Percentiles rank a stretch among this genome's conserved stretches.
phyloP scores from a whole-genome alignment of 23 red algal genomes.

The Gracilaria vermiculophylla region DNA sequence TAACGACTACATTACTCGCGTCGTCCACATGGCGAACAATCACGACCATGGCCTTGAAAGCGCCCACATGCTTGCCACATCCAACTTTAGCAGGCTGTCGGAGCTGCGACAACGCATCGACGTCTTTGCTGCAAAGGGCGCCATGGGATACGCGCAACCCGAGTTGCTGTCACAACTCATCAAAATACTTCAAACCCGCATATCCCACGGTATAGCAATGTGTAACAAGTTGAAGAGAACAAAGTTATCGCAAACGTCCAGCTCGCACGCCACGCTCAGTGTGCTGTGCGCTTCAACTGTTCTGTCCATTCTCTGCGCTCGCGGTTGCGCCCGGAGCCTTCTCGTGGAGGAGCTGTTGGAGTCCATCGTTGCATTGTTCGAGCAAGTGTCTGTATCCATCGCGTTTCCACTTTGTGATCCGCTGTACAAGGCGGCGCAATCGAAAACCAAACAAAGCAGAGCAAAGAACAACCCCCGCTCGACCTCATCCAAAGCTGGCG shows the following conservation, averaged over 20 bases:
- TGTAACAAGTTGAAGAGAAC: neutral
- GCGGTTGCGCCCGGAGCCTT: constrained; percentile 8
- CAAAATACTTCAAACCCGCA: constrained; percentile 28
- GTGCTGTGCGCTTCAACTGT: constrained; percentile 25
- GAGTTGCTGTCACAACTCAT: constrained; percentile 22
- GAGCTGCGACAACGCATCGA: constrained; percentile 10
- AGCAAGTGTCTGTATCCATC: constrained; percentile 11
- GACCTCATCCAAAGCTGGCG: neutral
- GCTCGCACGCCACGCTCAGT: neutral
- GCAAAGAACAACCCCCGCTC: neutral
- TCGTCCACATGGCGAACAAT: neutral
- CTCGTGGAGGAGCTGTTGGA: constrained; percentile 58
- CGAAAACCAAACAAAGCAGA: neutral
- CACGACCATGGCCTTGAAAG: neutral
- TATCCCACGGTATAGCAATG: neutral
- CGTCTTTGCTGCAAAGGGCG: constrained; percentile 11
- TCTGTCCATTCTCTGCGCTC: constrained; percentile 40
- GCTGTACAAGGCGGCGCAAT: constrained; percentile 7
- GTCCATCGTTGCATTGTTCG: constrained; percentile 1
- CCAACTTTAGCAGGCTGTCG: constrained; percentile 7
- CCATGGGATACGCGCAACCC: neutral
- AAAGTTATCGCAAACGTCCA: neutral
- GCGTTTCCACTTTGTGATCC: constrained; percentile 41
- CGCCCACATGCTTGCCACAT: neutral
- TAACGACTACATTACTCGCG: constrained; percentile 2